Evolutionary conservation across 2,329 filamentous ascomycete species (phyloP).

Genomic region (Xylariaceae sp.): DNA sequence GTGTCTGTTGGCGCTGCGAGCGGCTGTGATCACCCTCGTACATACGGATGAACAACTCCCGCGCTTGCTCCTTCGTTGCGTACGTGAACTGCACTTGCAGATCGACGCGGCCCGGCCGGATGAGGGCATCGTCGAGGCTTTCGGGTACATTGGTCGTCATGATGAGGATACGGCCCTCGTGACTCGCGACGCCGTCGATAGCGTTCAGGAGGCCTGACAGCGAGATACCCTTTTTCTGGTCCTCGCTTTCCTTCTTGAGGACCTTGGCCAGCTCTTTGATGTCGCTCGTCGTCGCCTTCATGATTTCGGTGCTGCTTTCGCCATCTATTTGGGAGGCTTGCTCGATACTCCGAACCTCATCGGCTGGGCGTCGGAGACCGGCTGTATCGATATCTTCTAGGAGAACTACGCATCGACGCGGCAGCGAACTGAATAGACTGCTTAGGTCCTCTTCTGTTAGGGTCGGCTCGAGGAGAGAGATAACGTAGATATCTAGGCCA

Average conservation of each 20-base stretch:
- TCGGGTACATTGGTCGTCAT: constrained; percentile 79
- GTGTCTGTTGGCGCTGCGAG: background rate
- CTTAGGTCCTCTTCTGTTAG: constrained; percentile 58
- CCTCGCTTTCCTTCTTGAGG: constrained; percentile 37
- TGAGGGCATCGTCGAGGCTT: constrained; percentile 65
- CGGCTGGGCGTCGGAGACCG: constrained; percentile 44
- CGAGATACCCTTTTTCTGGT: constrained; percentile 54
- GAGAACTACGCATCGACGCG: constrained; percentile 58
- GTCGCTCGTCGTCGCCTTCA: constrained; percentile 24
- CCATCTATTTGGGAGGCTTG: constrained; percentile 16
- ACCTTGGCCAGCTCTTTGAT: constrained; percentile 40
- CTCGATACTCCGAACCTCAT: constrained; percentile 22
- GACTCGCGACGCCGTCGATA: constrained; percentile 74
- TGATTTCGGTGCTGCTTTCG: background rate
- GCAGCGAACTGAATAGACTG: constrained; percentile 54
- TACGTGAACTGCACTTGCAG: constrained; percentile 60
- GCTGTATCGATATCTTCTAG: constrained; percentile 66
- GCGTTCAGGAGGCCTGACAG: constrained; percentile 76
- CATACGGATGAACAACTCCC: constrained; percentile 57
- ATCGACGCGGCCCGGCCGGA: constrained; percentile 68
- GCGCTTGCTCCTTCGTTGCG: constrained; percentile 48
- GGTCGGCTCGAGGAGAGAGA: constrained; percentile 53
- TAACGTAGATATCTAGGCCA: constrained; percentile 60
- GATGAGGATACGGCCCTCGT: constrained; percentile 72
- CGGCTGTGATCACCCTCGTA: constrained; percentile 43